Base-by-base conservation (phyloP, 805 yeast species). In the Candida parachauliodes region DNA sequence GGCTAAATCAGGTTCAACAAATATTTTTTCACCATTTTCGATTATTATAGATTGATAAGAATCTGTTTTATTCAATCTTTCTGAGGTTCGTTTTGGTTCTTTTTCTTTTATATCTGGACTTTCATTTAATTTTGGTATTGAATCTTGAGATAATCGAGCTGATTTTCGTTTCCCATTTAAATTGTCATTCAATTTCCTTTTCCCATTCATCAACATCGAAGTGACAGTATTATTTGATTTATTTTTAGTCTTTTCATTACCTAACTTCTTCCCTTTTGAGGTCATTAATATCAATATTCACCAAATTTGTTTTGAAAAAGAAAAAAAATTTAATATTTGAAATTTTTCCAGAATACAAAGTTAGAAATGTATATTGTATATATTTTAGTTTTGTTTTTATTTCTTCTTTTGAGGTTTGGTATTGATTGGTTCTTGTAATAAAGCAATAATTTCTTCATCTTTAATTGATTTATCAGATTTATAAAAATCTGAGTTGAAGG, bases 1-100 rank as follows among this genome's bases (percentile, higher is more conserved):
- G 1, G 77, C 72, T 23, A 70, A 55, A 12, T 67, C 69, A 2
- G 89, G 88, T 49, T 86, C 93, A 15, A 64, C 55, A 58, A 79
- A 76, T 21, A 55, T 57, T 24, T 51, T 48, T 16, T 29, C 26
- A 4, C 49, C 47, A 32, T 38, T 32, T 24, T 32, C 20, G 18
- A 19, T 6, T 21, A 21, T 24, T 24, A 23, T 25, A 6, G 24
- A 8, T 6, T 18, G 23, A 29, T 11, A 8, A 6, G 16, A 17
- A 17, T n/a, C 28, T 26, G 16, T 8, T 10, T 27, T 27, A 15
- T 27, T 26, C 29, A 32, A 16, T 28, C 22, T 18, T 21, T 4
- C 16, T n/a, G 19, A 18, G 6, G 18, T 15, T 28, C n/a, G 34
- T 19, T 6, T 23, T 18, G 30, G 30, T 16, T 27, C 30, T 7